A percentile compares a stretch with the other conserved stretches of the same genome.
These are phyloP conservation scores for Tarenaya hassleriana DNA, from an alignment of 345 rosid species.

Conservation along the genomic window DNA sequence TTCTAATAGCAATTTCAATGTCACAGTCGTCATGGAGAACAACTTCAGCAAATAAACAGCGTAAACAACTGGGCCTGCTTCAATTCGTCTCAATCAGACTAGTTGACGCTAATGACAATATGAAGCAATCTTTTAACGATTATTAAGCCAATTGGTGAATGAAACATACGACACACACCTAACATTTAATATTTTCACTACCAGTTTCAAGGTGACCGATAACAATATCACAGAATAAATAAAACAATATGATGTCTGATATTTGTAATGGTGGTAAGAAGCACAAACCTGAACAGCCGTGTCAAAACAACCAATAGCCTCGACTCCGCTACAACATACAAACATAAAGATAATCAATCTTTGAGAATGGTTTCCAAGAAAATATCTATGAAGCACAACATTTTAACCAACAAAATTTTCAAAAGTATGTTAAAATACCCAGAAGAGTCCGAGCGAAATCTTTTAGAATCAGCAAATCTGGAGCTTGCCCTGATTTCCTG, in stretches of 20 bases:
- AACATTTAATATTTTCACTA: not conserved
- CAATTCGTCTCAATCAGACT: constrained; percentile 11
- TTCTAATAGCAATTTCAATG: too few relatives aligned
- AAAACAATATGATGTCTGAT: not conserved
- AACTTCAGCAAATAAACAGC: too few relatives aligned
- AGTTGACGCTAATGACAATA: not conserved
- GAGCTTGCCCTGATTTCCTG: constrained; percentile 64
- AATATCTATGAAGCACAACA: not conserved
- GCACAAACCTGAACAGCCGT: constrained; percentile 65
- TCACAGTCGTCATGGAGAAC: too few relatives aligned
- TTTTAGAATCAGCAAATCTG: constrained; percentile 45
- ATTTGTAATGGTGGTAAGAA: not conserved
- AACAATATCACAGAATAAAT: not conserved
- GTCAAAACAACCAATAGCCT: constrained; percentile 69
- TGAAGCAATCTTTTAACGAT: constrained; percentile 13
- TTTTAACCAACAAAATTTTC: not conserved
- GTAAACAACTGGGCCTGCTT: not conserved
- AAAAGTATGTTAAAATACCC: constrained; percentile 30
- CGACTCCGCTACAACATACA: constrained; percentile 40
- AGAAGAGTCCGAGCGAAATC: constrained; percentile 35
- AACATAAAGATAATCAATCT: constrained; percentile 9
- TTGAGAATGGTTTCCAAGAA: not conserved
- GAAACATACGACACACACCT: constrained; percentile 9
- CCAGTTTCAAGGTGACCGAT: constrained; percentile 16
- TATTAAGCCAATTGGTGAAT: constrained; percentile 6